phyloP scores from a whole-genome alignment of 306 rosid genomes.

The Vigna mungo region DNA sequence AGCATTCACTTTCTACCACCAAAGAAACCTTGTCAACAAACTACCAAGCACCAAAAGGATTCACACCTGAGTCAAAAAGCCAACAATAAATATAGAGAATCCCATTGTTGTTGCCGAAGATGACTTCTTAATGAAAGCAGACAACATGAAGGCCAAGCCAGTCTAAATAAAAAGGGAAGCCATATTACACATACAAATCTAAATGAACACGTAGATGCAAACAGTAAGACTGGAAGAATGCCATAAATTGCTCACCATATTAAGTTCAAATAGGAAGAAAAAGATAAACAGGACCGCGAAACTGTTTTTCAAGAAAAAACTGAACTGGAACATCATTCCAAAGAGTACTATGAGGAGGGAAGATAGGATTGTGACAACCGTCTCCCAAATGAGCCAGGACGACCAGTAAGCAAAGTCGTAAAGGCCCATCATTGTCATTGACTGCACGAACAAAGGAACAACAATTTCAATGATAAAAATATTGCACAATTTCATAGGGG shows the following conservation, averaged over 20 bases:
- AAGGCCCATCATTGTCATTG: conserved; percentile 95
- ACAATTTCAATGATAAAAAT: not conserved
- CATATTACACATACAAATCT: conserved; percentile 14
- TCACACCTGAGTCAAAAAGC: conserved; percentile 83
- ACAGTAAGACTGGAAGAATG: conserved; percentile 3
- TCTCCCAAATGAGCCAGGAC: conserved; percentile 94
- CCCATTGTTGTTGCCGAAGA: conserved; percentile 83
- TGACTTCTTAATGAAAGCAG: conserved; percentile 82
- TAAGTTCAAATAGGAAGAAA: conserved; percentile 90
- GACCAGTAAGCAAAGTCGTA: conserved; percentile 91
- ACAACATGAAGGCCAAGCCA: conserved; percentile 83
- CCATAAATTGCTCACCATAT: conserved; percentile 66
- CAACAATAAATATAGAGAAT: conserved; percentile 69
- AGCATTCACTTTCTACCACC: conserved; percentile 34
- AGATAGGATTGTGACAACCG: conserved; percentile 63
- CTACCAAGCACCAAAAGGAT: conserved; percentile 41
- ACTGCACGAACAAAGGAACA: conserved; percentile 54
- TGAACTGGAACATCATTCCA: conserved; percentile 88
- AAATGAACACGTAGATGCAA: conserved; percentile 15
- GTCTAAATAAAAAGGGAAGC: conserved; percentile 56
- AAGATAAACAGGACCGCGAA: conserved; percentile 63
- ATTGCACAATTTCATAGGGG: not conserved
- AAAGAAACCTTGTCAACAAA: conserved; percentile 25
- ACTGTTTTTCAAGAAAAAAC: conserved; percentile 77
- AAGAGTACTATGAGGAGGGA: conserved; percentile 79